These are phyloP conservation scores for Tylopilus vinaceipallidus DNA, from an alignment of 768 basidiomycete genomes.

Conservation along the genomic window DNA sequence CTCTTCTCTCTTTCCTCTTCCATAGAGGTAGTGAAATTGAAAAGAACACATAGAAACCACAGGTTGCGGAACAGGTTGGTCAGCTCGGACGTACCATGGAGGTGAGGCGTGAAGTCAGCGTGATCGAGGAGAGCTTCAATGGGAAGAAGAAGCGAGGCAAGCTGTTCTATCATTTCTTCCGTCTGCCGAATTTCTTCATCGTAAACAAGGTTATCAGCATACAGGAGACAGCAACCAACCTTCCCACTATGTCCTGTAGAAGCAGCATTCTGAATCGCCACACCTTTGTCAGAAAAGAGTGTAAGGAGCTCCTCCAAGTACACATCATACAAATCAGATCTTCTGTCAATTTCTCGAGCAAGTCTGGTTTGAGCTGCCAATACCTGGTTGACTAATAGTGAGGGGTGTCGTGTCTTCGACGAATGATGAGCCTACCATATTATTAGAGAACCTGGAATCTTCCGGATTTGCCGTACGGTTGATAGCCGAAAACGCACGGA, in stretches of 20 bases:
- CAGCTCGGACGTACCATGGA: slow-evolving; percentile 53
- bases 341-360: slow-evolving; percentile 70
- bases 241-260: slow-evolving; percentile 64
- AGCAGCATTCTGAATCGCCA: slow-evolving; percentile 82
- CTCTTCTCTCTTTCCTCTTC: slow-evolving; percentile 47
- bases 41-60: slow-evolving; percentile 91
- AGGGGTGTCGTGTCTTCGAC: not conserved
- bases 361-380: slow-evolving; percentile 89
- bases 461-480: slow-evolving; percentile 86
- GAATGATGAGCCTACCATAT: slow-evolving; percentile 56
- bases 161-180: slow-evolving; percentile 82
- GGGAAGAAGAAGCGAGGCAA: slow-evolving; percentile 85
- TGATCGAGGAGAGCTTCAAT: slow-evolving; percentile 86
- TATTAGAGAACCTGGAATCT: slow-evolving; percentile 85
- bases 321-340: slow-evolving; percentile 73
- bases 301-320: slow-evolving; percentile 85
- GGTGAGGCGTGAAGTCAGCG: slow-evolving; percentile 59
- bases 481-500: slow-evolving; percentile 79
- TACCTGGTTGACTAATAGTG: slow-evolving; percentile 45
- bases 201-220: slow-evolving; percentile 4
- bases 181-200: slow-evolving; percentile 40
- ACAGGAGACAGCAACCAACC: slow-evolving; percentile 37
- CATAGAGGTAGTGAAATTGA: slow-evolving; percentile 61
- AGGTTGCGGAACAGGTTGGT: slow-evolving; percentile 84
- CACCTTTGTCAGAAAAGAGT: slow-evolving; percentile 87